Base-by-base conservation (phyloP, 345 rosid genomes). In the Eucalyptus cloeziana region DNA sequence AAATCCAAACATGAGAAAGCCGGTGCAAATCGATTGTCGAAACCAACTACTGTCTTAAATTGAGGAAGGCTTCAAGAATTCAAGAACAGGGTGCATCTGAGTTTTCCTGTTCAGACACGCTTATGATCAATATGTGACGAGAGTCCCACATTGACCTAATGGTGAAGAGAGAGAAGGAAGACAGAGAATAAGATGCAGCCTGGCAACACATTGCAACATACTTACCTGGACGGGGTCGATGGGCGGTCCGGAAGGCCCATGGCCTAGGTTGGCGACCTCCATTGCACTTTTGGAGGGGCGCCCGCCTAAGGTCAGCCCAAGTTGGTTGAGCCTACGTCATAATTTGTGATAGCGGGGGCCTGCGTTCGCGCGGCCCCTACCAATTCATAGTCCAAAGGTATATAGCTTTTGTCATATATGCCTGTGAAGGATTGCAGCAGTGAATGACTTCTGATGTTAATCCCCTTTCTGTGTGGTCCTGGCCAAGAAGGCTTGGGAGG, bases 301-400 rank as follows among this genome's bases (percentile, higher is more conserved):
- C 47, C 43, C 47, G 47, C 9, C 47, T 76, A 40, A 76, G 83
- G 83, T 76, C 83, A 76, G 83, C 47, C 47, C 83, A 76, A 76
- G 83, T 76, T 76, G 83, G 83, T 43, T 76, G 83, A 76, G 83
- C 83, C 83, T 76, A 40, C 47, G 83, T 76, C 83, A 21, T 76
- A 40, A 76, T 76, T 76, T 76, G 83, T 76, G 83, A 30, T 9
- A 40, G 83, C 15, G 47, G 83, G 83, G 83, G 83, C 83, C 47
- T 40, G 83, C 83, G 83, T 76, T 21, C 83, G 83, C 83, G 47
- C 83, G 25, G 25, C 81, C 44, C 81, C 81, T 71, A 33, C 0
- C 37, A 17, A 19, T 17, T 3, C 0, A 4, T 7, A 67, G 22
- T 67, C 6, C 30, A 0, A 56, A 24, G 0, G 6, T 56, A 24